A percentile compares a stretch with the other conserved stretches of the same genome.
phyloP scores from a whole-genome alignment of 805 yeast genomes.

The Schwanniomyces sp. region DNA sequence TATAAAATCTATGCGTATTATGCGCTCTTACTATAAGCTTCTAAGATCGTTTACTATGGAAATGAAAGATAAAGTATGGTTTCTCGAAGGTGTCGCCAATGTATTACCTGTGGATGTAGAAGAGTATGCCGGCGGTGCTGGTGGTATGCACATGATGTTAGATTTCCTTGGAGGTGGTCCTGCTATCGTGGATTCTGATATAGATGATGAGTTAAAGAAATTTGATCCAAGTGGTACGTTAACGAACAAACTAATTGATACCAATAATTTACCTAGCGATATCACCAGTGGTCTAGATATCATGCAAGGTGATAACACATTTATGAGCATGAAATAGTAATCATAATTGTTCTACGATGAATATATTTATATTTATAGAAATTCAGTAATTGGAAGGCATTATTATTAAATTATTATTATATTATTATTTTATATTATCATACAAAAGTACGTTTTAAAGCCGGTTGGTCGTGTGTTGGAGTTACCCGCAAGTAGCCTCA shows the following conservation, averaged over 20 bases:
- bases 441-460: too few species aligned
- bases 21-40: constrained; percentile 83
- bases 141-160: constrained; percentile 90
- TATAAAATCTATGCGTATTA: constrained; percentile 82
- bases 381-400: background rate
- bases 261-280: constrained; percentile 58
- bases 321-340: constrained; percentile 33
- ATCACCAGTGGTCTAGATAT: constrained; percentile 50
- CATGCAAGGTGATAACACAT: constrained; percentile 48
- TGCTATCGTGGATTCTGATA: constrained; percentile 36
- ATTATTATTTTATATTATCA: too few species aligned
- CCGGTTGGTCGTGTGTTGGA: background rate
- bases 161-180: constrained; percentile 77
- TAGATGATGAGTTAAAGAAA: constrained; percentile 38
- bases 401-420: too few species aligned
- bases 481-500: constrained; percentile 6
- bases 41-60: constrained; percentile 80
- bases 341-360: background rate
- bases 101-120: constrained; percentile 92
- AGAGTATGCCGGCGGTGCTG: constrained; percentile 81
- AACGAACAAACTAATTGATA: constrained; percentile 49
- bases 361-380: background rate
- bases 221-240: constrained; percentile 46
- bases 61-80: constrained; percentile 91
- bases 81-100: constrained; percentile 84